Conservation (phyloP, 108 stramenopile species). For the Fistulifera solaris region DNA sequence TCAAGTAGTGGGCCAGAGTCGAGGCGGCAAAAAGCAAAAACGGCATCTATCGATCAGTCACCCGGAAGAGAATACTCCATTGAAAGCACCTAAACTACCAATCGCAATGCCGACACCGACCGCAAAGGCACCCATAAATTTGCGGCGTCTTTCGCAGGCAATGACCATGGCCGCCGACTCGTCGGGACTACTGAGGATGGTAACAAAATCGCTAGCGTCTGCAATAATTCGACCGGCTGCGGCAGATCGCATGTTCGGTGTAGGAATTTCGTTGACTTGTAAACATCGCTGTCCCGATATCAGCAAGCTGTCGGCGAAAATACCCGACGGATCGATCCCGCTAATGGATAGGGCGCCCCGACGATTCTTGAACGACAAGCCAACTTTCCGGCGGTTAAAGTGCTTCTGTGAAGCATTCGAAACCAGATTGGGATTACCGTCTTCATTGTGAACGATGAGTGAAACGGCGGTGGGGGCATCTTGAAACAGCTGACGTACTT, state of each 20-base stretch:
- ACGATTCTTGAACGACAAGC: not conserved
- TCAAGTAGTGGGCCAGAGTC: no score
- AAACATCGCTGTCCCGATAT: conserved; percentile 7
- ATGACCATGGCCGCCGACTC: conserved; percentile 3
- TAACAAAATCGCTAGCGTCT: not conserved
- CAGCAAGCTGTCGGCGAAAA: conserved; percentile 9
- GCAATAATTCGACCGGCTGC: not conserved
- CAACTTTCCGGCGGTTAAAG: not conserved
- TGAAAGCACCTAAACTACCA: not conserved
- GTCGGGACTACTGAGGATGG: not conserved
- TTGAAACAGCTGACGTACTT: not conserved
- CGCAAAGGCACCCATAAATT: not conserved
- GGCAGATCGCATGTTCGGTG: not conserved
- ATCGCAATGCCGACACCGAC: not conserved
- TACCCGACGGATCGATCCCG: not conserved
- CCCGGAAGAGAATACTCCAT: no score
- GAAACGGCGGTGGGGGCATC: not conserved
- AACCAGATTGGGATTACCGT: conserved; percentile 4
- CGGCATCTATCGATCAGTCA: no score
- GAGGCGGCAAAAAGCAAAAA: no score
- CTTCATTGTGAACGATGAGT: conserved; percentile 2
- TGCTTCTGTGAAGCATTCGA: not conserved
- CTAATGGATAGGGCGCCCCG: conserved; percentile 5
- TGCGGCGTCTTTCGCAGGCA: not conserved
- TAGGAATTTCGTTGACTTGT: conserved; percentile 1